A percentile compares a stretch with the other conserved stretches of the same genome.
These are phyloP conservation scores for Biscogniauxia mediterranea DNA, from an alignment of 2,329 filamentous ascomycete genomes.

Conservation along the genomic window DNA sequence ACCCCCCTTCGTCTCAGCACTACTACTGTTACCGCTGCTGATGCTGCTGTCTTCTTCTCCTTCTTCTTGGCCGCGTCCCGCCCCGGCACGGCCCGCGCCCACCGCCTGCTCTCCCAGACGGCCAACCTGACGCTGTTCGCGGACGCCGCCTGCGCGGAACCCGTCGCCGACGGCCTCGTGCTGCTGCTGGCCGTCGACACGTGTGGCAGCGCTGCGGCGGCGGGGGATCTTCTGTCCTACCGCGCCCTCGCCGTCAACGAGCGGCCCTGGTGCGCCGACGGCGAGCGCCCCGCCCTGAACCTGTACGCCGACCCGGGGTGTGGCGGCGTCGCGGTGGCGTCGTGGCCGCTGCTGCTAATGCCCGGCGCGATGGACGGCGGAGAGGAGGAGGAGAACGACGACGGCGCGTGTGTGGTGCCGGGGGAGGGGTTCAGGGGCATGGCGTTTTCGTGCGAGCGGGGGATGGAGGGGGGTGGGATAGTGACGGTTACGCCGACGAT, in stretches of 20 bases:
- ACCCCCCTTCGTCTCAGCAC: no score
- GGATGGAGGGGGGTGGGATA: background rate
- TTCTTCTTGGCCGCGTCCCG: background rate
- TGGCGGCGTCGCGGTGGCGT: no score
- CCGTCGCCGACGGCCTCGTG: slow-evolving; percentile 7
- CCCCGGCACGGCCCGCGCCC: background rate
- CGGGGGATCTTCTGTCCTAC: no score
- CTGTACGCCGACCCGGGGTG: background rate
- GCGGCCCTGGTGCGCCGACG: slow-evolving; percentile 18
- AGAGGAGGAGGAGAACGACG: no score
- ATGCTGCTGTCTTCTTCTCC: no score
- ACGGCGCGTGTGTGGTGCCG: slow-evolving; percentile 1
- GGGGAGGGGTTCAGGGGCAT: background rate
- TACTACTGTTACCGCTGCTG: no score
- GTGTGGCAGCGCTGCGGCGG: slow-evolving; percentile 6
- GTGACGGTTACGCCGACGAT: background rate
- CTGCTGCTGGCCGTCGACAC: slow-evolving; percentile 5
- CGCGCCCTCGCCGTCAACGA: slow-evolving; percentile 5
- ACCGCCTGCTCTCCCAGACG: slow-evolving; percentile 1
- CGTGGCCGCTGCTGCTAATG: no score
- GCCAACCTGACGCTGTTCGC: slow-evolving; percentile 8
- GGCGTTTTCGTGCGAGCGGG: background rate
- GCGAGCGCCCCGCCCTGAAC: background rate
- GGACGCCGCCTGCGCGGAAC: slow-evolving; percentile 2
- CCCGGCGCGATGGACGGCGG: background rate